Evolutionary conservation across 495 filamentous ascomycete species (phyloP).

Genomic region (Talaromyces liani): DNA sequence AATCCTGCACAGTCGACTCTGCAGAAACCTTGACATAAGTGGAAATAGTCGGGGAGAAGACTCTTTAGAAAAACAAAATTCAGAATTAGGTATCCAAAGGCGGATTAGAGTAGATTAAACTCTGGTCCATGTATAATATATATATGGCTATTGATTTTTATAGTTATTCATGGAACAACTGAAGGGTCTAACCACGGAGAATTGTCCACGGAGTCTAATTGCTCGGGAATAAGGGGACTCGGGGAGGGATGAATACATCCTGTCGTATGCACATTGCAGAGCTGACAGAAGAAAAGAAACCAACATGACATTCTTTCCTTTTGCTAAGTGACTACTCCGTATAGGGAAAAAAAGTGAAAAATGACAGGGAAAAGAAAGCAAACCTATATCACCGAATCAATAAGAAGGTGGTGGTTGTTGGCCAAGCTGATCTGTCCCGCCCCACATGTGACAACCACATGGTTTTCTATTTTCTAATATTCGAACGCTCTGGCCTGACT

Average conservation of each 20-base stretch:
- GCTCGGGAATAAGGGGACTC: neutral
- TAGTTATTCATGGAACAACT: neutral
- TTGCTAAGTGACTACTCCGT: neutral
- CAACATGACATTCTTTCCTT: neutral
- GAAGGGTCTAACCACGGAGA: neutral
- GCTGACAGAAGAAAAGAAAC: neutral
- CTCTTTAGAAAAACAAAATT: too few species aligned
- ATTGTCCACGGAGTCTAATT: neutral
- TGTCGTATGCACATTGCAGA: neutral
- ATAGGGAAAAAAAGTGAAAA: neutral
- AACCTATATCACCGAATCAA: neutral
- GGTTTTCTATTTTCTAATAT: slow-evolving; percentile 5
- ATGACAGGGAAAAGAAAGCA: neutral
- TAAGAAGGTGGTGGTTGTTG: neutral
- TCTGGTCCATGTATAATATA: neutral
- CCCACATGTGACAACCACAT: slow-evolving; percentile 6
- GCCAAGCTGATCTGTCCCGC: neutral
- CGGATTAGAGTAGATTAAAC: neutral
- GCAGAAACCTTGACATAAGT: neutral
- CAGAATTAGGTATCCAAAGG: too few species aligned
- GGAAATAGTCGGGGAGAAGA: neutral
- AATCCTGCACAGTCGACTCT: neutral
- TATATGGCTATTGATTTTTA: neutral
- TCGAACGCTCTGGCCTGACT: neutral
- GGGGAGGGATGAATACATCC: neutral